Base-by-base conservation (phyloP, 306 rosid species). In the Crotalaria pallida region DNA sequence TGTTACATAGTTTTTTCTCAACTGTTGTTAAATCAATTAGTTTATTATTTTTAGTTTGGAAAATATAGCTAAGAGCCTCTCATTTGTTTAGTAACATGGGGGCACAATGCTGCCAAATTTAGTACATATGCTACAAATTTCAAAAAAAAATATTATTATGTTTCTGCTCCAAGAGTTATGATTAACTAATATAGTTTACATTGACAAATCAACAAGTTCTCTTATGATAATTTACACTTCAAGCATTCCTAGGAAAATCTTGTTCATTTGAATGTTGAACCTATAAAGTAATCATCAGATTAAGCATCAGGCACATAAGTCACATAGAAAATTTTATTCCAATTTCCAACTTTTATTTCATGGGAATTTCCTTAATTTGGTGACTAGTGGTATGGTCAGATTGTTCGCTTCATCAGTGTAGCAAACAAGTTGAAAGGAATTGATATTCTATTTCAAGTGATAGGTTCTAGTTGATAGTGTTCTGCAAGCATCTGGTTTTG, bases 401-500 rank as follows among this genome's bases (percentile, higher is more conserved):
- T 82, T 85, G 68, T 38, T 79, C 8, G 58, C 67, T 50, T 58
- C 50, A 58, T 36, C 78, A 16, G 53, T 49, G 56, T 67, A 67
- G 53, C 89, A 89, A 52, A 81, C 92, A 9, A 48, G 80, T 74
- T 31, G 65, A 45, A 48, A 65, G 6, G 81, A 66, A 26, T 72
- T 66, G 65, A 6, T 18, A 11, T 66, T 51, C 27, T 70, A 56
- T 1, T 60, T 51, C 7, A 74, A 68, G 19, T 64, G 81, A 58
- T 27, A 58, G 7, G 45, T 75, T 63, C n/a, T 27, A 12, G 65
- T 47, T 44, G 66, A 63, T 67, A 79, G 50, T 21, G 95, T 83
- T 34, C 63, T 64, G 63, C 95, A 88, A 19, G 86, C 92, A 47
- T 64, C 62, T 27, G 86, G 92, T 57, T 68, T 84, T 23, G 65